phyloP scores from a whole-genome alignment of 345 rosid species.

The Populus nigra region DNA sequence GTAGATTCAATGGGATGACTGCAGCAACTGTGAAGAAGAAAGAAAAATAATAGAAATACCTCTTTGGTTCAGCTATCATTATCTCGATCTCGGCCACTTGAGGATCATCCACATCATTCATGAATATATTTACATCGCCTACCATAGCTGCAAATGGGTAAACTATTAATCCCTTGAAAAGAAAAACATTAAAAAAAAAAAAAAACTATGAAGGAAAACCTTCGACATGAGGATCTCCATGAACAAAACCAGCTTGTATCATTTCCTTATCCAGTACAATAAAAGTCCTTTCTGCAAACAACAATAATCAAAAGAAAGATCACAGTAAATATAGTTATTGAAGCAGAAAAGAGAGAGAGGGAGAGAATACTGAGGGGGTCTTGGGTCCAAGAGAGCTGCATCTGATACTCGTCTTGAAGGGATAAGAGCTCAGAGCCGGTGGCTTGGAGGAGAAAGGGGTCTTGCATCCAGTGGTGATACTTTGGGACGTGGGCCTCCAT shows the following conservation, averaged over 20 bases:
- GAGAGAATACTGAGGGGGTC: conserved; percentile 67
- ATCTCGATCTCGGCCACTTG: conserved; percentile 81
- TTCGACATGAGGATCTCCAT: conserved; percentile 66
- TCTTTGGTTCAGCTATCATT: conserved; percentile 83
- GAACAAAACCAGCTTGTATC: conserved; percentile 48
- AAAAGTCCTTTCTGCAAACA: conserved; percentile 74
- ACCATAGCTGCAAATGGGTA: conserved; percentile 59
- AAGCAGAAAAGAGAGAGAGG: conserved; percentile 1
- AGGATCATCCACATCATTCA: conserved; percentile 86
- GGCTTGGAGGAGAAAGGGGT: conserved; percentile 70
- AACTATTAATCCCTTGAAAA: background rate
- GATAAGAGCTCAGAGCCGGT: conserved; percentile 90
- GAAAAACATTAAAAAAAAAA: background rate
- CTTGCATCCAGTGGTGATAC: conserved; percentile 93
- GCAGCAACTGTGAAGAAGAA: background rate
- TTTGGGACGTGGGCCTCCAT: conserved; percentile 73
- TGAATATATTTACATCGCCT: conserved; percentile 89
- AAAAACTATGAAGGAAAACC: conserved; percentile 32
- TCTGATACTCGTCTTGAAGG: conserved; percentile 70
- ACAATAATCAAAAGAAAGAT: background rate
- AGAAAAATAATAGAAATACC: conserved; percentile 39
- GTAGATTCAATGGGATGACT: too few species aligned
- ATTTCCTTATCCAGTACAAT: conserved; percentile 76
- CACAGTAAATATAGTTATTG: background rate
- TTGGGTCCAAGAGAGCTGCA: conserved; percentile 87